Evolutionary conservation across 306 rosid species (phyloP).

Genomic region (Purshia tridentata): DNA sequence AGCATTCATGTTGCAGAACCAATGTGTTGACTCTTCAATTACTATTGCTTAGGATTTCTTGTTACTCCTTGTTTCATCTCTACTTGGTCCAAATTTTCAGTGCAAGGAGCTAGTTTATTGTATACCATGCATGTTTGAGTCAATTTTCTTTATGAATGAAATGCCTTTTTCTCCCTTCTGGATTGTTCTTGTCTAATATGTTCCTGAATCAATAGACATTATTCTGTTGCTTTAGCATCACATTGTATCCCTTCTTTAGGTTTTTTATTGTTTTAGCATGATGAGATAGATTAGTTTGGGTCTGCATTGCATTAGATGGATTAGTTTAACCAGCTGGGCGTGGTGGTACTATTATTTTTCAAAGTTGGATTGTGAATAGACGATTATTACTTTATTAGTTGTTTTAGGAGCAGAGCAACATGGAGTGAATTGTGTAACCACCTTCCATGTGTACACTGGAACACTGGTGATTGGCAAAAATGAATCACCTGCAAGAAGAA

Average conservation of each 20-base stretch:
- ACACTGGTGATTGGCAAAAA: not conserved
- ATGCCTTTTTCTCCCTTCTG: not conserved
- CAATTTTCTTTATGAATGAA: not conserved
- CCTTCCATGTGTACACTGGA: not conserved
- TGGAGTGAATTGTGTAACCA: not conserved
- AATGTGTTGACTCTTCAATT: no score
- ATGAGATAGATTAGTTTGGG: not conserved
- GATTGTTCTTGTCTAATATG: not conserved
- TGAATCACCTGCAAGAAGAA: not conserved
- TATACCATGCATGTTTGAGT: not conserved
- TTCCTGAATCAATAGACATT: not conserved
- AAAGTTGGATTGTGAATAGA: not conserved
- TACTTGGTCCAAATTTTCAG: not conserved
- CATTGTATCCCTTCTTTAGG: not conserved
- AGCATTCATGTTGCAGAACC: not conserved
- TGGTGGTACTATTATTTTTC: not conserved
- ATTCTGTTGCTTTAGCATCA: not conserved
- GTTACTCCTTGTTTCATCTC: not conserved
- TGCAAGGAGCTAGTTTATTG: not conserved
- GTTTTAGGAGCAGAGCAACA: not conserved
- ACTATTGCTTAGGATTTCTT: not conserved
- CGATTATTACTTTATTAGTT: not conserved
- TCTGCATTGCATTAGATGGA: not conserved
- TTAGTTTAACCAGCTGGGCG: not conserved
- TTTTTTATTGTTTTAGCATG: not conserved